Evolutionary conservation across 73 alveolate species (phyloP), one percentile per base, ranked within the genome.

Genomic region (Symbiodinium natans): DNA sequence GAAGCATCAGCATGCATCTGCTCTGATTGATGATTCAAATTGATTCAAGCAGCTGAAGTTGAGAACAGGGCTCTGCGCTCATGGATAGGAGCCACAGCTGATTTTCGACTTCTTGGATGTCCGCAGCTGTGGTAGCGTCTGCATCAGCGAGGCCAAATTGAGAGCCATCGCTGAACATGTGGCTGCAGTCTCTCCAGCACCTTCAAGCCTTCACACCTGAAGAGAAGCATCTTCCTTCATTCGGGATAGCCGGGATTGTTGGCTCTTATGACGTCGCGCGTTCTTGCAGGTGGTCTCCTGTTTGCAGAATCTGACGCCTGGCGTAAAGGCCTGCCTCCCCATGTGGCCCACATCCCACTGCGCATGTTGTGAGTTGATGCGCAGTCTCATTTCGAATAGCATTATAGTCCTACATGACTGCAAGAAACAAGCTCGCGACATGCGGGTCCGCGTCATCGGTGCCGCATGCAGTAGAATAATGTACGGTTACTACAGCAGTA

Each of bases 41-140:
- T 21, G 75, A 56, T 56, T 29, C 75, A 1, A 21, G 75, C 27
- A 29, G 17, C 21, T 27, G 40, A 25, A 74, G 36, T 10, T 27
- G 1, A 10, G 29, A 31, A 74, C 40, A 74, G 17, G 27, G 15
- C 36, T 25, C 36, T 74, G 40, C 43, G 36, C 41, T 40, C 41
- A 15, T 15, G 17, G 27, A 39, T 68, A 90, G 97, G 97, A 68
- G 23, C 97, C 97, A 4, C 34, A 42, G 48, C 83, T 68, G 25
- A 83, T 85, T 89, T 90, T 90, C 31, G 97, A 90, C 43, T 90
- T 90, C 40, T 33, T 90, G 54, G 97, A 90, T 41, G 97, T 90
- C 39, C 97, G 97, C 36, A 71, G 89, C n/a, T 71, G 88, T 19
- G 97, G 97, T 40, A 41, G 41, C 89, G 46, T 90, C 82, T 90